phyloP scores from a whole-genome alignment of 352 stramenopile species.

The Thraustochytrium sp. region DNA sequence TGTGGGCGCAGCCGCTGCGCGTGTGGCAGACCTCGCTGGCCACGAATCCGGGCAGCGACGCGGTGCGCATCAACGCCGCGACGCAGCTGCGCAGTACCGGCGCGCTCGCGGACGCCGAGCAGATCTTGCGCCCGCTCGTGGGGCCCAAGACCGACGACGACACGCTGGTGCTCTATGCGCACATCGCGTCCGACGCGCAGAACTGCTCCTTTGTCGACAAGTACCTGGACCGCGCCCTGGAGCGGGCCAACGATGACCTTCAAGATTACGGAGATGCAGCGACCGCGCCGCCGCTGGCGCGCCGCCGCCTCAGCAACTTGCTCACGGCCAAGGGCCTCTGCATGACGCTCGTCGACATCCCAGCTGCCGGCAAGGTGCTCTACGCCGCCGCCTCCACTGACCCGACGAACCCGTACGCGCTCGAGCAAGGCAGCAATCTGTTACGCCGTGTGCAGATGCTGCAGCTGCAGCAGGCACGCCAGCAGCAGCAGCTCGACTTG shows the following conservation, averaged over 20 bases:
- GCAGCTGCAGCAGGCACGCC: background rate
- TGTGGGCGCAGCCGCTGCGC: background rate
- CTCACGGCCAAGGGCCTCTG: background rate
- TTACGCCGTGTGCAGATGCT: background rate
- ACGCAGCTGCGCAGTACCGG: background rate
- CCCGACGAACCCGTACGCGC: background rate
- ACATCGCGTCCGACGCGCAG: background rate
- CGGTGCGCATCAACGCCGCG: background rate
- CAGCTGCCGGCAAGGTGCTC: background rate
- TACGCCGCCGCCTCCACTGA: background rate
- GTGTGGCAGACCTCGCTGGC: background rate
- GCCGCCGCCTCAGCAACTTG: background rate
- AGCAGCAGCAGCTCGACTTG: background rate
- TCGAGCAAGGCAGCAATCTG: constrained; percentile 8
- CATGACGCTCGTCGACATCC: background rate
- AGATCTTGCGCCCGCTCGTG: background rate
- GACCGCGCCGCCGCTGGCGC: background rate
- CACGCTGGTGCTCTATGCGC: background rate
- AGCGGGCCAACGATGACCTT: background rate
- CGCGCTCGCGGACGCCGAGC: background rate
- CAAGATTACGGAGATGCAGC: background rate
- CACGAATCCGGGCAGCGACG: background rate
- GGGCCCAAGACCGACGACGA: background rate
- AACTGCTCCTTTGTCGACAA: background rate
- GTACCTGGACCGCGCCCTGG: background rate